phyloP scores from a whole-genome alignment of 345 rosid species.

The Ceriops tagal region DNA sequence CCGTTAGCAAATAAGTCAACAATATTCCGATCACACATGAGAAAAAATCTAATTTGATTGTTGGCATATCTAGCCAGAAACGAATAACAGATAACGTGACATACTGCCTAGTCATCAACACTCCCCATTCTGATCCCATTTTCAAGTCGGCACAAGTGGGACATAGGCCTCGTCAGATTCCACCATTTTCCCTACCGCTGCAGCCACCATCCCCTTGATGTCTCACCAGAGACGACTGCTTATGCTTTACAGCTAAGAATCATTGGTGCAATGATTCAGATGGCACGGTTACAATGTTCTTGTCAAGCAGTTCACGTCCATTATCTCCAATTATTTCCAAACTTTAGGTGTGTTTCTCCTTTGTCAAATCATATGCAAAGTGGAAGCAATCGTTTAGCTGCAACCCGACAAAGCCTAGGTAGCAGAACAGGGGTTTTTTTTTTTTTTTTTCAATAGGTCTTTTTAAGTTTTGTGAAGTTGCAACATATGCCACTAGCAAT shows the following conservation, averaged over 20 bases:
- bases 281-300: neutral
- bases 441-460: too few species aligned
- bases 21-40: too few species aligned
- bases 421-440: too few species aligned
- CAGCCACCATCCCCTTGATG: constrained; percentile 5
- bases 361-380: constrained; percentile 28
- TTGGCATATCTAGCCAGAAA: neutral
- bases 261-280: neutral
- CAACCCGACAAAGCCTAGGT: neutral
- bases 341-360: neutral
- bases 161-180: neutral
- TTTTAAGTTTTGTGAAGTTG: too few species aligned
- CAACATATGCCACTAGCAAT: too few species aligned
- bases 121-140: neutral
- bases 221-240: neutral
- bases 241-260: neutral
- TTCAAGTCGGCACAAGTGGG: constrained; percentile 7
- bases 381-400: constrained; percentile 14
- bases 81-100: neutral
- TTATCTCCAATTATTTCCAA: neutral
- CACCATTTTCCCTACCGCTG: neutral
- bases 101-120: neutral
- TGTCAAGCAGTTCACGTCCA: neutral
- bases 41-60: neutral
- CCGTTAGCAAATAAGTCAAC: too few species aligned